Evolutionary conservation across 228 moss, liverwort and hornwort species (phyloP).

Genomic region (Sphagnum magellanicum): DNA sequence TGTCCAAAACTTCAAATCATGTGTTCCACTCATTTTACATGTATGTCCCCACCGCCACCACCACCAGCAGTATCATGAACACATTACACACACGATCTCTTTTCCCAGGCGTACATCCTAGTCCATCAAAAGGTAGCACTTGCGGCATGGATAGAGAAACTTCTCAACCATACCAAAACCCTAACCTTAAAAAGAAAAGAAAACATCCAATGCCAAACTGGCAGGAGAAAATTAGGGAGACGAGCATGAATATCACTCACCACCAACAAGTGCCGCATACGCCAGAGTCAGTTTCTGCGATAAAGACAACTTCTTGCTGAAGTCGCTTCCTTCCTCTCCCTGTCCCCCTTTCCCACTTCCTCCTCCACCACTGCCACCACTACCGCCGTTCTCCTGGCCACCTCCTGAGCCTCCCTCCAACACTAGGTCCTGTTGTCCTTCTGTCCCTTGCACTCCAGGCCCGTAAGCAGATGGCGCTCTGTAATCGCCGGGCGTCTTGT

Average conservation of each 20-base stretch:
- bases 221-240: too few relatives aligned
- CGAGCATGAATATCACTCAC: constrained; percentile 28
- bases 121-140: too few relatives aligned
- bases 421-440: constrained; percentile 17
- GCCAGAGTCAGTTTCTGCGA: constrained; percentile 88
- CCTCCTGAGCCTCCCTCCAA: constrained; percentile 19
- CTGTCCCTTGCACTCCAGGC: constrained; percentile 16
- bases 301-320: constrained; percentile 48
- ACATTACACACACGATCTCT: too few relatives aligned
- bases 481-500: constrained; percentile 38
- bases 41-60: too few relatives aligned
- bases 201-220: too few relatives aligned
- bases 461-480: constrained; percentile 37
- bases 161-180: too few relatives aligned
- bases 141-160: too few relatives aligned
- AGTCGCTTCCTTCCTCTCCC: constrained; percentile 21
- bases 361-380: constrained; percentile 29
- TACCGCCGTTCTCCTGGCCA: constrained; percentile 13
- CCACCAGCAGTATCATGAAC: too few relatives aligned
- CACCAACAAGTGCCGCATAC: constrained; percentile 79
- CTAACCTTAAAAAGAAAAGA: too few relatives aligned
- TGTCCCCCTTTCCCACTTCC: constrained; percentile 37
- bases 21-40: too few relatives aligned
- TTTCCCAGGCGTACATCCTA: too few relatives aligned
- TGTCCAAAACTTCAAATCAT: too few relatives aligned